phyloP scores from a whole-genome alignment of 805 yeast species.

The Suhomyces vadensis region DNA sequence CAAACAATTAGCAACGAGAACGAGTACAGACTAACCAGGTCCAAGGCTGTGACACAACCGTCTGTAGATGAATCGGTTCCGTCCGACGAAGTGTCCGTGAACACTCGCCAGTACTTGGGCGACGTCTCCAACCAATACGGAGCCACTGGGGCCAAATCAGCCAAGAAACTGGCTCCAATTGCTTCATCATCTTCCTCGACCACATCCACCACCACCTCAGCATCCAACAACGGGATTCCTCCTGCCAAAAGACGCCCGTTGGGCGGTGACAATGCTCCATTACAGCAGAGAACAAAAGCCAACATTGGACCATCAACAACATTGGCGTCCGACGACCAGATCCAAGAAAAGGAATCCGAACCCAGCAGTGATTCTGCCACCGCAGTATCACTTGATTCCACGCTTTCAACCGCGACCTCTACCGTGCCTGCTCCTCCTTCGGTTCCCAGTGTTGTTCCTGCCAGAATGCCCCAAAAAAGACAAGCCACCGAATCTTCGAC shows the following conservation, averaged over 20 bases:
- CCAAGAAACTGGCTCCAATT: background rate
- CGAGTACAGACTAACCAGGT: constrained; percentile 37
- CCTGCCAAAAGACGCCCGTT: constrained; percentile 32
- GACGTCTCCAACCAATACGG: constrained; percentile 43
- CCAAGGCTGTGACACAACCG: constrained; percentile 19
- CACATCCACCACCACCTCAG: constrained; percentile 1
- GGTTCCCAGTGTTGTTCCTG: constrained; percentile 18
- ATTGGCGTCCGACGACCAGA: constrained; percentile 1
- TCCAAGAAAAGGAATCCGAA: constrained; percentile 6
- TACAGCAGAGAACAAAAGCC: constrained; percentile 9
- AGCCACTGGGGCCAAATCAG: constrained; percentile 2
- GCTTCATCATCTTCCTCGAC: background rate
- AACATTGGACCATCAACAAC: background rate
- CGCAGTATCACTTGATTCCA: background rate
- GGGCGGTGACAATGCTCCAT: constrained; percentile 36
- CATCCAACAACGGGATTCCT: background rate
- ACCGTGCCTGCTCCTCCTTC: background rate
- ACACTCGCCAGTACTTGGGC: constrained; percentile 32
- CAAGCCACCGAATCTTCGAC: constrained; percentile 57
- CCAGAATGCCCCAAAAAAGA: constrained; percentile 49
- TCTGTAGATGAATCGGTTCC: background rate
- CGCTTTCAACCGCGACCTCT: background rate
- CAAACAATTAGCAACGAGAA: constrained; percentile 39
- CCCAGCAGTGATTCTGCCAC: background rate
- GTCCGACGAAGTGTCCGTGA: constrained; percentile 10